Evolutionary conservation across 768 basidiomycete genomes (phyloP), one percentile per base, ranked within the genome.

Genomic region (Xerocomus potaroensis): DNA sequence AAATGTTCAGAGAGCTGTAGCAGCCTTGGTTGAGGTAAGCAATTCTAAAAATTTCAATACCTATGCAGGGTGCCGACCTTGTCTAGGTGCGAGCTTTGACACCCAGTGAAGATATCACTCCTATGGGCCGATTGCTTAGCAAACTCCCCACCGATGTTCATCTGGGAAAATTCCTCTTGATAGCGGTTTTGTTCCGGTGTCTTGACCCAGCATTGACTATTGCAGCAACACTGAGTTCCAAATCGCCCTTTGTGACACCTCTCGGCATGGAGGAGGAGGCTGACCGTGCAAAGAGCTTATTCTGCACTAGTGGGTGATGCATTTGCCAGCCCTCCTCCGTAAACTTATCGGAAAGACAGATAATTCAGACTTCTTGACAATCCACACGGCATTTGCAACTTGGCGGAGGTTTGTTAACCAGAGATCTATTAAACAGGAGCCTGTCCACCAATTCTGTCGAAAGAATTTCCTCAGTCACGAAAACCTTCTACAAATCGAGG

Each of bases 161-260:
- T 62, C 78, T 96, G 4, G 94, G 93, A 31, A 96, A 97, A 70
- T 88, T 97, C 62, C 73, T 98, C 14, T 72, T 98, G 33, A 80
- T 83, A 21, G 86, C 93, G 5, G 83, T 85, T 2, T 63, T 92
- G 31, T 89, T 97, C 64, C 80, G 81, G 36, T 98, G 95, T 62
- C 70, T 98, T 51, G 95, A 98, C 66, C 91, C 94, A 2, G 95
- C 92, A n/a, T 73, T 99, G 40, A 96, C 95, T 5, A 93, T 99
- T 49, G 92, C 91, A 14, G 95, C 95, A 6, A 81, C 89, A 1
- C 70, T 98, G 33, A 94, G 89, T 60, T 85, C 90, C 1, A 98
- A 97, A 64, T 91, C 89, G 2, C 95, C 94, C 0, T 99, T 97
- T 63, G 65, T 97, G 18, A 78, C 86, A 3, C 94, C 95, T 0